Evolutionary conservation across 2,329 filamentous ascomycete species (phyloP).

Genomic region (Exserohilum rostratum): DNA sequence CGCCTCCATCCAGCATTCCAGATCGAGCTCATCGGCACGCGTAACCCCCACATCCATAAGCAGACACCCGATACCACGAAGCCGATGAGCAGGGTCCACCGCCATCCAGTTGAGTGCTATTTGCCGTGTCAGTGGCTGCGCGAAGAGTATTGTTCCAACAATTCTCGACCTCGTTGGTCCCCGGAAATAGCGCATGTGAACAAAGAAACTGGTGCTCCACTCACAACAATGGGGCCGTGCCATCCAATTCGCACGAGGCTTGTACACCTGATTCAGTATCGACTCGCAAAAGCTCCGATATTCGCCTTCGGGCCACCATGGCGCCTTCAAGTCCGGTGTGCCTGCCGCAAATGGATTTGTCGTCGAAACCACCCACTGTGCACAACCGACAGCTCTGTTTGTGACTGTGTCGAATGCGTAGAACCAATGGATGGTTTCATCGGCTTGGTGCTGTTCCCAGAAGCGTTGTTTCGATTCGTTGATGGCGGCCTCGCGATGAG

Average conservation of each 20-base stretch:
- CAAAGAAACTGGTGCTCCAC: slow-evolving; percentile 18
- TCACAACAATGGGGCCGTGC: slow-evolving; percentile 42
- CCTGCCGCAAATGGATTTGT: slow-evolving; percentile 42
- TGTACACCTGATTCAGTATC: slow-evolving; percentile 44
- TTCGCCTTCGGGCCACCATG: slow-evolving; percentile 47
- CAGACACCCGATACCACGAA: slow-evolving; percentile 44
- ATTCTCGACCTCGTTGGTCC: not conserved
- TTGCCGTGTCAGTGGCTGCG: slow-evolving; percentile 15
- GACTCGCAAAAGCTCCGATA: slow-evolving; percentile 41
- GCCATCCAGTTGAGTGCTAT: slow-evolving; percentile 47
- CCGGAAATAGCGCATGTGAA: slow-evolving; percentile 2
- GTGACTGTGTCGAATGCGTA: slow-evolving; percentile 36
- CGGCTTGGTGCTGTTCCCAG: slow-evolving; percentile 34
- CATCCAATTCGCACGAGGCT: slow-evolving; percentile 41
- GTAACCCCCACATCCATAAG: slow-evolving; percentile 45
- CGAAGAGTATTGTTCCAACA: not conserved
- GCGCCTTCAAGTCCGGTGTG: slow-evolving; percentile 31
- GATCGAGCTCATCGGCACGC: slow-evolving; percentile 40
- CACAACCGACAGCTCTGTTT: slow-evolving; percentile 33
- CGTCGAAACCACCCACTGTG: slow-evolving; percentile 39
- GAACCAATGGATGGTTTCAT: slow-evolving; percentile 42
- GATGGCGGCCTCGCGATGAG: slow-evolving; percentile 34
- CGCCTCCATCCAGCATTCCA: slow-evolving; percentile 50
- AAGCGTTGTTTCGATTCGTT: slow-evolving; percentile 39
- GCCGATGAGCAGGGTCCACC: slow-evolving; percentile 44